A percentile compares a stretch with the other conserved stretches of the same genome.
Evolutionary conservation across 805 yeast species (phyloP).

Genomic region (Pichia deserticola): DNA sequence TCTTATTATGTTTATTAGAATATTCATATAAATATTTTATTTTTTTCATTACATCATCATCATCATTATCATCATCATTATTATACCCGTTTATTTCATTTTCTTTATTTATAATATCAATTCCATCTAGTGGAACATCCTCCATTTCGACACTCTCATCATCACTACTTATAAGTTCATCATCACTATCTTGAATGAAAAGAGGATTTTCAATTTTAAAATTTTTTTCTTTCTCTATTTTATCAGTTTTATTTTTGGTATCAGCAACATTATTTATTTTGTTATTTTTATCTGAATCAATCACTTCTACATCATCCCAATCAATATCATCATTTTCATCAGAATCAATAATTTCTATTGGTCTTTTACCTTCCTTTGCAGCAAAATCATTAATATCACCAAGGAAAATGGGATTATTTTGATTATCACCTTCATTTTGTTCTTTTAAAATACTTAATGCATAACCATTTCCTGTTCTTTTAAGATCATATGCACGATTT

Average conservation of each 20-base stretch:
- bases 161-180: constrained; percentile 26
- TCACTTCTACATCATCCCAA: constrained; percentile 25
- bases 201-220: background rate
- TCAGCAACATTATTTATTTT: no score
- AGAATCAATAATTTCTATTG: background rate
- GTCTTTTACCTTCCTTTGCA: constrained; percentile 1
- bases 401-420: constrained; percentile 16
- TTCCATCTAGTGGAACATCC: constrained; percentile 39
- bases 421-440: constrained; percentile 34
- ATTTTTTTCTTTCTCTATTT: background rate
- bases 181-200: constrained; percentile 4
- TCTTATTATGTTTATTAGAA: constrained; percentile 21
- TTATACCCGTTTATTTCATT: background rate
- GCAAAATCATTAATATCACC: constrained; percentile 1
- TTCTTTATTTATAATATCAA: no score
- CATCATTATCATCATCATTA: constrained; percentile 12
- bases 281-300: background rate
- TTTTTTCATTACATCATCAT: constrained; percentile 20
- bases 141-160: constrained; percentile 55
- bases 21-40: constrained; percentile 28
- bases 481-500: constrained; percentile 65
- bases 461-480: constrained; percentile 79
- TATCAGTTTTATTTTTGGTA: background rate
- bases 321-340: constrained; percentile 11
- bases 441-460: constrained; percentile 48